Base-by-base conservation (phyloP, 768 basidiomycete genomes). In the Tulasnella sp. region DNA sequence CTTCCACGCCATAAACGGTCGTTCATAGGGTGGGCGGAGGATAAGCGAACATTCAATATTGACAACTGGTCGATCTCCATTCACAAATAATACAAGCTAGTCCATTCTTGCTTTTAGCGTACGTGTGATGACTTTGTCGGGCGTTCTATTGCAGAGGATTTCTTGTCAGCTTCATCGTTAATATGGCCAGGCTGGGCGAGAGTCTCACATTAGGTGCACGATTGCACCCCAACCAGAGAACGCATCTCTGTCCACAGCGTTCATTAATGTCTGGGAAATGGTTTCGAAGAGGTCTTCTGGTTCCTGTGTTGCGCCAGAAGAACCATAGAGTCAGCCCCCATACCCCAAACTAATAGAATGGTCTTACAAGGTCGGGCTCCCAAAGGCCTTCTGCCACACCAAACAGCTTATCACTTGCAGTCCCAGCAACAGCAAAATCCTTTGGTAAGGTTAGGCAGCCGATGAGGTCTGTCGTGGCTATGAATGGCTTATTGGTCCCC, bases 221-320 rank as follows among this genome's bases (percentile, higher is more conserved):
- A 97, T 84, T 45, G 91, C 94, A 58, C 97, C 97, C 96, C 95
- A 98, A 77, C 97, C 97, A 74, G 96, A 97, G 83, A 89, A 94
- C 29, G 97, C 96, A 84, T 99, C 97, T 68, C 97, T 88, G 82
- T 99, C 97, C 40, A 98, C 91, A 6, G 95, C 93, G 80, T 96
- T 99, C 83, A 99, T 83, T 77, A 99, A 84, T 8, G 96, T 96
- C 83, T 99, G 97, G 37, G 94, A 95, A 81, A 98, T 96, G 1
- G 97, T 99, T 86, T 99, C 97, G 81, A 99, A 99, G 67, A 99
- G 85, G 83, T 99, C 97, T 81, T 99, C 97, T 17, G 96, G 90
- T 82, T 91, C 96, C 85, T 85, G 49, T 31, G 19, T 3, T n/a
- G 67, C 22, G 36, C 25, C 36, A 49, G 39, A 37, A 71, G 22